Evolutionary conservation across 2,329 filamentous ascomycete species (phyloP), one percentile per base, ranked within the genome.

Genomic region (Fusarium coicis): DNA sequence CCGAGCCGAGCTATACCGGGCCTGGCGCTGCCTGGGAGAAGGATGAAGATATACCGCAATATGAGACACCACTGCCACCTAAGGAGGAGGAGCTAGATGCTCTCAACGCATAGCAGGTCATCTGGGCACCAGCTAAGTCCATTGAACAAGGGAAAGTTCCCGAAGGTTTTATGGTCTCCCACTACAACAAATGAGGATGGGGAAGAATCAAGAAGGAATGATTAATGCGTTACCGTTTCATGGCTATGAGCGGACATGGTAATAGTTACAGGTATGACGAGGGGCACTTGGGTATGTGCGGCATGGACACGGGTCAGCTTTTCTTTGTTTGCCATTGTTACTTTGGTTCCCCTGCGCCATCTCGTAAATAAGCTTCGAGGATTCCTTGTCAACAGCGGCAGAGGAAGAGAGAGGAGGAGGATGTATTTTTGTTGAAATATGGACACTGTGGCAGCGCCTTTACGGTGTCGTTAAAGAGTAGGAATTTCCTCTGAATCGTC

Each of bases 11-110:
- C 71, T 89, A 87, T 74, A 78, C 81, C 57, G 87, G 87, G 11
- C 87, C 87, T 4, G 85, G 86, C 6, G 79, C 83, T 18, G 77
- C 81, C n/a, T 88, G 86, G 80, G 87, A 89, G 75, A 89, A 86
- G 77, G 84, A 84, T 34, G 87, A 88, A 75, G 79, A 76, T 34
- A 71, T 81, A 28, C 79, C 82, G 39, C 77, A 79, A 52, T 54
- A 63, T 50, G 74, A 84, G 63, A 84, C 82, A 52, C 85, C 80
- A 7, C 74, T 77, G 58, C 78, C 79, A 40, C 83, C 84, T 23
- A 83, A 81, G 21, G 83, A 84, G 37, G 80, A 84, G 49, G 84
- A 85, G 62, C 74, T 71, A 43, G 84, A 86, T 70, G 79, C 85
- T 40, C 78, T 85, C 52, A 79, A 84, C 44, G 82, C 81, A 26